These are phyloP conservation scores for Papilionanthe hybrid DNA, from an alignment of 116 monocot genomes.

Conservation along the genomic window DNA sequence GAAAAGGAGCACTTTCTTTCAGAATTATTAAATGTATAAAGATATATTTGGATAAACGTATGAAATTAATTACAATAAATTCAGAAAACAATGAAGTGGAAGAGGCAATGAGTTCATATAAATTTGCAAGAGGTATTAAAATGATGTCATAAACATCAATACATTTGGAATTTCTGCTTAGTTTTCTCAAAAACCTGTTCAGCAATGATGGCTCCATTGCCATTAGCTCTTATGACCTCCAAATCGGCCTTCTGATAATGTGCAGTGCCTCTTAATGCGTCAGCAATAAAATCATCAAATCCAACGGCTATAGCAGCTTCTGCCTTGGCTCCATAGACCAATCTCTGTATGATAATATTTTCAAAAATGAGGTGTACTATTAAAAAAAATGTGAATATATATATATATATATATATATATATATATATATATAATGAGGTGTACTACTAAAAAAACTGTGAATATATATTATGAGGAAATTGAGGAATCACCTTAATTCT, in stretches of 20 bases:
- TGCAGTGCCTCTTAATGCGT: slow-evolving; percentile 74
- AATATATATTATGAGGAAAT: neutral
- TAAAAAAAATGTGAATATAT: too few species aligned
- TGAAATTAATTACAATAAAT: neutral
- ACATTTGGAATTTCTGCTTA: slow-evolving; percentile 85
- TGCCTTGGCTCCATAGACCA: slow-evolving; percentile 92
- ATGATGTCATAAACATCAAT: slow-evolving; percentile 21
- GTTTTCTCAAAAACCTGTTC: slow-evolving; percentile 94
- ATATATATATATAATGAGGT: too few species aligned
- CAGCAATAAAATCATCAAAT: slow-evolving; percentile 92
- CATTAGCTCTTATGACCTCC: slow-evolving; percentile 78
- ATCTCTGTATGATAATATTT: slow-evolving; percentile 52
- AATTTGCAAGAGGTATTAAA: neutral
- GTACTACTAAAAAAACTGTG: neutral
- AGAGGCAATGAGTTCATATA: neutral
- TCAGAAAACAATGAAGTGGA: too few species aligned
- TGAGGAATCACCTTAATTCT: slow-evolving; percentile 60
- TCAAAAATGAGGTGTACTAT: neutral
- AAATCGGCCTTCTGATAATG: slow-evolving; percentile 76
- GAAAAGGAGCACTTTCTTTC: too few species aligned
- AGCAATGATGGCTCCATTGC: slow-evolving; percentile 73
- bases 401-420: too few species aligned
- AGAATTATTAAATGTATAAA: neutral
- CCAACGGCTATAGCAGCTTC: slow-evolving; percentile 96
- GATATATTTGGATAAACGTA: neutral